A percentile compares a stretch with the other conserved stretches of the same genome.
Evolutionary conservation across 495 filamentous ascomycete genomes (phyloP).

Genomic region (Cladorrhinum samala): DNA sequence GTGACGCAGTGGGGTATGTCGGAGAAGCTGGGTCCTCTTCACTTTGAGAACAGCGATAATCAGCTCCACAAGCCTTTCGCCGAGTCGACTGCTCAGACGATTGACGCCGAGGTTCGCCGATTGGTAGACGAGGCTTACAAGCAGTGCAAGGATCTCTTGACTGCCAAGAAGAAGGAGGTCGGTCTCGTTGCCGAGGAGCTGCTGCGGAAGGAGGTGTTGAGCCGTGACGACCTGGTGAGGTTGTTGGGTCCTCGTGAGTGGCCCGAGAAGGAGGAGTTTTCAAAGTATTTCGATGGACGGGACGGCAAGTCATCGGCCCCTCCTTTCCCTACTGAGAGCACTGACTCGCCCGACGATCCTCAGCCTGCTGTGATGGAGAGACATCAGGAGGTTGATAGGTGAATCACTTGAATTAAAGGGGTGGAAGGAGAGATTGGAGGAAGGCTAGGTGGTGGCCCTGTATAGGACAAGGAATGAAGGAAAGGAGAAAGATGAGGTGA

Average conservation of each 20-base stretch:
- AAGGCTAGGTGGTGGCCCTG: not conserved
- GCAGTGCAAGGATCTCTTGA: conserved; percentile 77
- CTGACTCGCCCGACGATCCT: conserved; percentile 27
- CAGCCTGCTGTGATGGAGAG: conserved; percentile 19
- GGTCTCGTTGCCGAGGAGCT: conserved; percentile 90
- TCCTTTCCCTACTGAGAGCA: conserved; percentile 46
- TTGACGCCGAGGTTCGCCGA: conserved; percentile 81
- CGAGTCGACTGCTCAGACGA: conserved; percentile 83
- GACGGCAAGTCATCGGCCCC: conserved; percentile 44
- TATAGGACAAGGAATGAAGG: no score
- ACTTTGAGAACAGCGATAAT: conserved; percentile 75
- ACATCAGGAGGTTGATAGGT: conserved; percentile 5
- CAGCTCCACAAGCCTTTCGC: conserved; percentile 91
- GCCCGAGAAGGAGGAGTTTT: conserved; percentile 78
- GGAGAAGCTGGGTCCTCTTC: conserved; percentile 80
- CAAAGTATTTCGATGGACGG: conserved; percentile 76
- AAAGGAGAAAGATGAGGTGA: no score
- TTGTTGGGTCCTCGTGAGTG: conserved; percentile 77
- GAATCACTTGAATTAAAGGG: conserved; percentile 5
- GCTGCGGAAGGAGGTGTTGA: conserved; percentile 82
- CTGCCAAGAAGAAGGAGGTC: conserved; percentile 79
- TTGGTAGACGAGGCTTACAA: conserved; percentile 89
- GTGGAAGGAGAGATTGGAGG: not conserved
- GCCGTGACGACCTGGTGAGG: conserved; percentile 83
- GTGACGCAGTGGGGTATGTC: conserved; percentile 98